These are phyloP conservation scores for Debaryomyces sp. DNA, from an alignment of 1,139 yeast genomes.

Conservation along the genomic window DNA sequence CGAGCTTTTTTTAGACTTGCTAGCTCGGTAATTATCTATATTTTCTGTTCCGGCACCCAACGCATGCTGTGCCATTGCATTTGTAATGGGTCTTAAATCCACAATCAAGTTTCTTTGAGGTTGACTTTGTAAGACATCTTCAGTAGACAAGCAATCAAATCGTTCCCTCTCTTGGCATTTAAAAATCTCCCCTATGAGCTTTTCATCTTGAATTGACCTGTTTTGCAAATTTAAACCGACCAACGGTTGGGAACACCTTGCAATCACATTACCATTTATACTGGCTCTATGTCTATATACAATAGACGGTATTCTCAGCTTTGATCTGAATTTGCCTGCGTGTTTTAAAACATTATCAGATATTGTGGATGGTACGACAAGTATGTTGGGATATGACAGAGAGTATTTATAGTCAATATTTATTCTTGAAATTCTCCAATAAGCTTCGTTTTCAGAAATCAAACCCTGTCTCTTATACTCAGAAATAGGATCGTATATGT, in stretches of 20 bases:
- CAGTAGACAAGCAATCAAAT: slow-evolving; percentile 13
- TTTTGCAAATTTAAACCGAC: slow-evolving; percentile 83
- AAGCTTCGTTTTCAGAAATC: slow-evolving; percentile 18
- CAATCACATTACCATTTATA: slow-evolving; percentile 74
- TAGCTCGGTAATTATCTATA: slow-evolving; percentile 75
- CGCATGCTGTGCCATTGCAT: slow-evolving; percentile 96
- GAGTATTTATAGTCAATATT: slow-evolving; percentile 71
- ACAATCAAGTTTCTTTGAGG: slow-evolving; percentile 72
- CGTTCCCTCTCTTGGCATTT: slow-evolving; percentile 44
- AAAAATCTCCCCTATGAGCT: slow-evolving; percentile 73
- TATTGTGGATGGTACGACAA: slow-evolving; percentile 73
- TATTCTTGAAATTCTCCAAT: slow-evolving; percentile 73
- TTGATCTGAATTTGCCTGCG: slow-evolving; percentile 85
- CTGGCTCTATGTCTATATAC: slow-evolving; percentile 66
- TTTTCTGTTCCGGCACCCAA: slow-evolving; percentile 96
- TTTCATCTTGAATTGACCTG: slow-evolving; percentile 90
- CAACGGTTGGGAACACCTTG: slow-evolving; percentile 90
- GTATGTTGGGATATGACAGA: slow-evolving; percentile 68
- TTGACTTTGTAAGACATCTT: slow-evolving; percentile 33
- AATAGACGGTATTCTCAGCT: slow-evolving; percentile 79
- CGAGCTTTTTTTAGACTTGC: slow-evolving; percentile 14
- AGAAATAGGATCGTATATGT: slow-evolving; percentile 56
- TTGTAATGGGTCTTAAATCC: slow-evolving; percentile 89
- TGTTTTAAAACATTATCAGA: slow-evolving; percentile 83
- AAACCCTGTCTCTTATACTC: slow-evolving; percentile 76